Base-by-base conservation (phyloP, 1,284 basidiomycete genomes). In the Heterobasidion occidentale region DNA sequence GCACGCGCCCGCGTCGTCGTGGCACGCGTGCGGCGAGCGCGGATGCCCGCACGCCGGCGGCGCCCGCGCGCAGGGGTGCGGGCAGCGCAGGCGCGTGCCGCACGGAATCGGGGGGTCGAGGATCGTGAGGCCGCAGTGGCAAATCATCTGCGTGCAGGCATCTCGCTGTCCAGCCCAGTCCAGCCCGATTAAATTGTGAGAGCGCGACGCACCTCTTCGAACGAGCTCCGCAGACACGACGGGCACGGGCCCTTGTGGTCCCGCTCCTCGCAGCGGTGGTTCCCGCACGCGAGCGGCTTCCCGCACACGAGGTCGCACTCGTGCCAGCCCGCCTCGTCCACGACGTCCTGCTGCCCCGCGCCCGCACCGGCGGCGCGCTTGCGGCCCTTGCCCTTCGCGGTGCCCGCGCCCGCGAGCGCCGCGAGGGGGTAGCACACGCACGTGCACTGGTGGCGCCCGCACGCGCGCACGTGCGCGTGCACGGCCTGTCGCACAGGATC, bases 341-440 rank as follows among this genome's bases (percentile, higher is more conserved):
- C 77, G 3, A 78, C 67, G 6, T 71, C 67, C 5, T 63, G 36
- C 7, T 1, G 19, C 19, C 19, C 19, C 19, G 19, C 19, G 19
- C 1, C 19, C 19, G 19, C 19, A 1, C 19, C 19, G 19, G 66
- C 68, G 3, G 57, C 74, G 9, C 77, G 77, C 60, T 80, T 83
- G 72, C 85, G 90, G 52, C 83, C 81, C 63, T 86, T 86, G 46
- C 74, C 73, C 62, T 84, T 86, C 19, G 20, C 19, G 19, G 19
- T 2, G 1, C 19, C 69, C 53, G 63, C 51, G 51, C 61, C 59
- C 1, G 77, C 76, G 1, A 87, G 68, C 2, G 83, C 86, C 1
- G 91, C 86, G 0, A 96, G 77, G 0, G 94, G 94, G 65, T 94
- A 97, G 66, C 94, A 97, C 8, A 86, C 59, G 2, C 93, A 79